A percentile compares a stretch with the other conserved stretches of the same genome.
These are phyloP conservation scores for Dalbergia cochinchinensis DNA, from an alignment of 306 rosid species.

Conservation along the genomic window DNA sequence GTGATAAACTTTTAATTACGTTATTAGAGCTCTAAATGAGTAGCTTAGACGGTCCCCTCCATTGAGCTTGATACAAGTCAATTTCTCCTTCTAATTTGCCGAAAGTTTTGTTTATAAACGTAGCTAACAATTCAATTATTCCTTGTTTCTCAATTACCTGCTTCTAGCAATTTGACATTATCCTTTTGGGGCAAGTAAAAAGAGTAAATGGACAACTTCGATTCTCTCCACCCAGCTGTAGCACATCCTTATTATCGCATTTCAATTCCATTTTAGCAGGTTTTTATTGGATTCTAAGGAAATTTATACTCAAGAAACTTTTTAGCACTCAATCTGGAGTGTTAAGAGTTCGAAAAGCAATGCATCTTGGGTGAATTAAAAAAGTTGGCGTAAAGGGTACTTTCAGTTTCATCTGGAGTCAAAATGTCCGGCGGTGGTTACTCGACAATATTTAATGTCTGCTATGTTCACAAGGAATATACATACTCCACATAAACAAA, in stretches of 20 bases:
- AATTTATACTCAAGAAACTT: constrained; percentile 1
- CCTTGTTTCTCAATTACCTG: constrained; percentile 39
- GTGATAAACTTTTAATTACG: background rate
- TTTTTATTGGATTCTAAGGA: constrained; percentile 13
- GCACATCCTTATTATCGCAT: background rate
- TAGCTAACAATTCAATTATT: constrained; percentile 37
- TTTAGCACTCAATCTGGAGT: background rate
- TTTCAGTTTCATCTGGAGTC: background rate
- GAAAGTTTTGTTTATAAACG: constrained; percentile 39
- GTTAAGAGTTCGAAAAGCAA: background rate
- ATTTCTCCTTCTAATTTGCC: constrained; percentile 28
- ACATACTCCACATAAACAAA: background rate
- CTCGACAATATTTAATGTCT: background rate
- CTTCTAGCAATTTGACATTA: constrained; percentile 27
- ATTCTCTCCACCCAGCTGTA: background rate
- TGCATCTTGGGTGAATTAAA: background rate
- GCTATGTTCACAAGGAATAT: background rate
- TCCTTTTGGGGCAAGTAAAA: constrained; percentile 10
- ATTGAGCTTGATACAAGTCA: background rate
- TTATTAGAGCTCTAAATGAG: constrained; percentile 33
- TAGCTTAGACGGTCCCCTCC: constrained; percentile 39
- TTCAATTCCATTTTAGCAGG: constrained; percentile 8
- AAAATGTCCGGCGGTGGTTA: background rate
- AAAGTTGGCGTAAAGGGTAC: constrained; percentile 33
- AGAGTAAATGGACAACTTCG: background rate